A percentile compares a stretch with the other conserved stretches of the same genome.
phyloP scores from a whole-genome alignment of 148 eudicot genomes.

The Rhododendron griersonianum region DNA sequence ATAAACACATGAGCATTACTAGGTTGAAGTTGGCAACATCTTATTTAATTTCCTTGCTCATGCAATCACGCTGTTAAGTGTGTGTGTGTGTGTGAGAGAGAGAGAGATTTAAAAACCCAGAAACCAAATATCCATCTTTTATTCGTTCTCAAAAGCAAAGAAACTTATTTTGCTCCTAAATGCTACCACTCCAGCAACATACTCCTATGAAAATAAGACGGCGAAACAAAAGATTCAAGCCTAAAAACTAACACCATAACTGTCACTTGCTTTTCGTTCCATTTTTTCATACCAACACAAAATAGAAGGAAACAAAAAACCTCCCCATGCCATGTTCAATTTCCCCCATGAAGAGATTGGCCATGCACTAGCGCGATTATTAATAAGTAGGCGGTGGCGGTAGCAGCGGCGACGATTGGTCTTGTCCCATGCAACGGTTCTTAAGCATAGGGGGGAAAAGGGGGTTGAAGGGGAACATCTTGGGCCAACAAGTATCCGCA shows the following conservation, averaged over 20 bases:
- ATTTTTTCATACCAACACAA: background rate
- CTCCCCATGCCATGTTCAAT: background rate
- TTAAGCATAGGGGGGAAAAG: background rate
- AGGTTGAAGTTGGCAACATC: too few species aligned
- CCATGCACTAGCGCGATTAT: background rate
- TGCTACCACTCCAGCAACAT: background rate
- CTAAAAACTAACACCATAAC: background rate
- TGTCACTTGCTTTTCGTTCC: background rate
- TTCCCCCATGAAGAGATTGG: background rate
- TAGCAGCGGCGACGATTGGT: background rate
- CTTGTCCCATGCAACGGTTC: background rate
- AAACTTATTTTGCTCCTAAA: background rate
- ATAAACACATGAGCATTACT: too few species aligned
- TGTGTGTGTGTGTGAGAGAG: background rate
- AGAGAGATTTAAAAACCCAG: background rate
- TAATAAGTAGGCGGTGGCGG: background rate
- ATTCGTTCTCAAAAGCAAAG: background rate
- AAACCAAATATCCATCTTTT: background rate
- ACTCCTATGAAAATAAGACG: background rate
- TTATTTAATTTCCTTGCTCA: background rate
- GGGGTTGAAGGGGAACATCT: slow-evolving; percentile 1
- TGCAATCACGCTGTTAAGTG: background rate
- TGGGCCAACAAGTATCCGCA: background rate
- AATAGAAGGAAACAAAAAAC: background rate
- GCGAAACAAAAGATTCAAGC: background rate